Base-by-base conservation (phyloP, 2,329 filamentous ascomycete genomes). In the Botryotinia calthae region DNA sequence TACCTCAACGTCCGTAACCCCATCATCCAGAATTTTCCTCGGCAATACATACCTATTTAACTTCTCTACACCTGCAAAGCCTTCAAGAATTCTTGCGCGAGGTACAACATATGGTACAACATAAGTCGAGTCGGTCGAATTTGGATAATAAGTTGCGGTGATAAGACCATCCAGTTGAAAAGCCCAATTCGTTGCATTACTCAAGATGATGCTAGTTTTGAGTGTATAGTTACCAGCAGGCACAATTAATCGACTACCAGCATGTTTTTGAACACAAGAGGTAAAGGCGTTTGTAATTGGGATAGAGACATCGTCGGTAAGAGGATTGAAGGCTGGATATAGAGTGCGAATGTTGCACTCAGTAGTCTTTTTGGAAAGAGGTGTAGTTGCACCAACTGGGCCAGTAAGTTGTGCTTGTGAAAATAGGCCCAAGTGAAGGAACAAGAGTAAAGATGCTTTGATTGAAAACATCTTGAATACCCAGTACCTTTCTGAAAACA, bases 81-180 rank as follows among this genome's bases (percentile, higher is more conserved):
- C 85, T 40, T 72, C 70, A 10, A 72, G 42, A 16, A 72, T 68
- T 4, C 62, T 72, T 28, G 25, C 40, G 10, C 62, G 34, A 7
- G 51, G 70, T 9, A 72, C 70, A 10, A 72, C 16, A 42, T 72
- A 72, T 28, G 70, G 70, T 22, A 68, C 12, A n/a, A 10, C 28
- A 68, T 59, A 72, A 14, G 28, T n/a, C 12, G 70, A 67, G 14
- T 40, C 58, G 18, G 70, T 68, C 4, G 34, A 40, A 58, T 59
- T 68, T 1, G 70, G 37, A 40, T 67, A 72, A 58, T 72, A 72
- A 18, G 83, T 85, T 1, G 86, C 83, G 76, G 85, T 85, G 73
- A 88, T 86, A 34, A 82, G 82, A 25, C 86, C 86, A 76, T 88
- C 86, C 54, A 87, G 81, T 75, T 87, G 85, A 31, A 88, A 79